phyloP scores from a whole-genome alignment of 768 basidiomycete genomes.

The Neoboletus magnificus region DNA sequence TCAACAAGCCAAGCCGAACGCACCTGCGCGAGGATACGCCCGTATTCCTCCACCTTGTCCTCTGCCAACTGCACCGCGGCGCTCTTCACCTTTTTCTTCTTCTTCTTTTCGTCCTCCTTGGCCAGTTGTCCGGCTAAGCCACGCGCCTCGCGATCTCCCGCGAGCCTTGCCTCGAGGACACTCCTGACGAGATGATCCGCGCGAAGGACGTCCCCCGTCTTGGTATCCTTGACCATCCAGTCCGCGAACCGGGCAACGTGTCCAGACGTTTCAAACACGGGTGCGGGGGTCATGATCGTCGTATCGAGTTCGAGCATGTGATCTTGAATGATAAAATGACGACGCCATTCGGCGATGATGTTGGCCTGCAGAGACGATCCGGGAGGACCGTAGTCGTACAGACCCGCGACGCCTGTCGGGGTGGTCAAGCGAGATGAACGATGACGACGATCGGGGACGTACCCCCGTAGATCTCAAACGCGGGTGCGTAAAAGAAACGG shows the following conservation, averaged over 20 bases:
- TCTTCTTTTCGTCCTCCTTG: conserved; percentile 50
- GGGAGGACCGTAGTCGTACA: conserved; percentile 97
- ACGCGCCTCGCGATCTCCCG: conserved; percentile 87
- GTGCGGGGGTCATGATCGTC: conserved; percentile 92
- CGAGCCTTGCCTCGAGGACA: conserved; percentile 86
- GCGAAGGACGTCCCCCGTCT: conserved; percentile 94
- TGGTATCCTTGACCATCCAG: conserved; percentile 97
- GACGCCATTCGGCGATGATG: conserved; percentile 94
- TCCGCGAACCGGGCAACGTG: conserved; percentile 98
- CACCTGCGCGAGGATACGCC: conserved; percentile 84
- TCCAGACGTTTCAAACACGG: conserved; percentile 95
- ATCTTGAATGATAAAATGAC: conserved; percentile 97
- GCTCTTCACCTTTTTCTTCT: conserved; percentile 69
- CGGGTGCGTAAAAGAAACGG: conserved; percentile 96
- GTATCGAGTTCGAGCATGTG: conserved; percentile 98
- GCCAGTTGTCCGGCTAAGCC: conserved; percentile 65
- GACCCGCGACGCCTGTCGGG: conserved; percentile 77
- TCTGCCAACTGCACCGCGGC: conserved; percentile 73
- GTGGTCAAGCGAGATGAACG: neutral
- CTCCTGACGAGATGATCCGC: conserved; percentile 95
- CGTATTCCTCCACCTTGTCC: conserved; percentile 70
- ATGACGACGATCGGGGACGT: conserved; percentile 38
- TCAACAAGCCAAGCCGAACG: conserved; percentile 20
- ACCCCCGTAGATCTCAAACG: conserved; percentile 99
- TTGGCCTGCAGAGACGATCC: conserved; percentile 96